Base-by-base conservation (phyloP, 2,329 filamentous ascomycete genomes). In the Botryotinia globosa region DNA sequence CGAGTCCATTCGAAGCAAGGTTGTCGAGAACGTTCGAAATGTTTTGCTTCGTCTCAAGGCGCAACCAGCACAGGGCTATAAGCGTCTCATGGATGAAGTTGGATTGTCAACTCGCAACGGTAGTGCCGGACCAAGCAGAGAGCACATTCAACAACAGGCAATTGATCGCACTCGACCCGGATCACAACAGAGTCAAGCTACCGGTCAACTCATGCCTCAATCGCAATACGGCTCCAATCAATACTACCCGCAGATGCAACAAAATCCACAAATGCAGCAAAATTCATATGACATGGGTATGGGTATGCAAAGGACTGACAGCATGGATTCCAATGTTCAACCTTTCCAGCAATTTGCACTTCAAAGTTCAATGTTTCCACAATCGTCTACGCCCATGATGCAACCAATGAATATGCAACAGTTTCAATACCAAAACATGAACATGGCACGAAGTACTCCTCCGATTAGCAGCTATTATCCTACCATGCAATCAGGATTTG, bases 41-140 rank as follows among this genome's bases (percentile, higher is more conserved):
- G 94, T 98, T 56, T 87, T 99, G 48, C 84, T 95, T 48, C 92
- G 92, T 79, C 91, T 98, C 82, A 98, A 98, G 84, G 95, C 94
- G 9, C 93, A 97, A 79, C 94, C 96, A 25, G 92, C 91, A 75
- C 96, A 98, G 83, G 96, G 96, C 69, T 99, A 99, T 85, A 99
- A 98, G 87, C 92, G 96, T 70, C 85, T 99, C 74, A 99, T 99
- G 96, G 96, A 99, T 79, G 96, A 99, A 81, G 96, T 99, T 77
- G 94, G 95, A 74, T 84, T 99, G 54, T 97, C 95, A 9, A 91
- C 89, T 42, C 84, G 90, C 61, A 88, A 83, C 74, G 82, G 82
- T 44, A 83, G 81, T 58, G 77, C 79, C 48, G 80, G 82, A 45
- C 79, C 82, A 51, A 79, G 77, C 74, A 78, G 80, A 62, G 79